Conservation (phyloP, 257 asterid species). For the Solanum peruvianum region DNA sequence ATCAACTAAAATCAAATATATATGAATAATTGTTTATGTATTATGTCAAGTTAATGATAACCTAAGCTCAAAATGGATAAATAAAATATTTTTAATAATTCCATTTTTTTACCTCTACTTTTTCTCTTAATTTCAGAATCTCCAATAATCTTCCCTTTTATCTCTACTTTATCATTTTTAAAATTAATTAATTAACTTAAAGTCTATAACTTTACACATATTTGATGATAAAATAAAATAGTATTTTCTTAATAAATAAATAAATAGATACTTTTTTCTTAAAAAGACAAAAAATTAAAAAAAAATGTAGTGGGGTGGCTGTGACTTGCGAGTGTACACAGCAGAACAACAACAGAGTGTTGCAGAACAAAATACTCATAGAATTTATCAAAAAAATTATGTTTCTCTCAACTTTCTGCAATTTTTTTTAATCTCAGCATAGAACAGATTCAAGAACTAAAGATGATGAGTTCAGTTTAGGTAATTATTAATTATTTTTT, state of each 20-base stretch:
- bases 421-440: neutral
- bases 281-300: neutral
- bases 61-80: neutral
- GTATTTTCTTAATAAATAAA: neutral
- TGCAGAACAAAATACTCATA: neutral
- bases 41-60: too few relatives aligned
- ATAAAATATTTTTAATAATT: neutral
- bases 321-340: neutral
- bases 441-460: neutral
- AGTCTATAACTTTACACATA: neutral
- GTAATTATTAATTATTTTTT: neutral
- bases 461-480: neutral
- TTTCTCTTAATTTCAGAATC: neutral
- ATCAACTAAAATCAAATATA: accelerated
- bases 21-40: too few relatives aligned
- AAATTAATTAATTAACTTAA: too few relatives aligned
- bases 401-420: neutral
- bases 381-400: neutral
- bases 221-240: neutral
- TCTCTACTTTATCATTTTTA: neutral
- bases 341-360: neutral
- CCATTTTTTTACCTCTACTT: neutral
- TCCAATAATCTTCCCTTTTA: neutral
- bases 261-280: neutral
- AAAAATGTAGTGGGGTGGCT: neutral